Evolutionary conservation across 768 basidiomycete species (phyloP).

Genomic region (Naganishia onofrii): DNA sequence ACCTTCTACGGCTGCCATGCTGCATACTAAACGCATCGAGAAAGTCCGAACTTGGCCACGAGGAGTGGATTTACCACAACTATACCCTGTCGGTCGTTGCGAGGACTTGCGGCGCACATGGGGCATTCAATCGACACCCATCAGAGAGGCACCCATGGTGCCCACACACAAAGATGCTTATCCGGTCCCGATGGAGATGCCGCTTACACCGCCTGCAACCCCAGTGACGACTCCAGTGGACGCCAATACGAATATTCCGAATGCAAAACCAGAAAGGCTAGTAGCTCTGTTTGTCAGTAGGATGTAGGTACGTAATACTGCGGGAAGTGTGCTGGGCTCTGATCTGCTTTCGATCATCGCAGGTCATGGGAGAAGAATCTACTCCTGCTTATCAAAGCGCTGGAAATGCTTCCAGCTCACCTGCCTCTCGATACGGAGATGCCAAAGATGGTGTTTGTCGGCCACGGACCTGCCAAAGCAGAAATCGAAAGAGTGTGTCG

Average conservation of each 20-base stretch:
- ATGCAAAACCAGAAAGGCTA: slow-evolving; percentile 26
- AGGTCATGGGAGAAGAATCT: slow-evolving; percentile 57
- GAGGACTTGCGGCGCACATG: slow-evolving; percentile 44
- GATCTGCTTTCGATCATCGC: slow-evolving; percentile 26
- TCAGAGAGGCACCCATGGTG: background rate
- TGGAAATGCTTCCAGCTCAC: slow-evolving; percentile 41
- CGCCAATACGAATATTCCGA: background rate
- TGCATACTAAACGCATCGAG: slow-evolving; percentile 46
- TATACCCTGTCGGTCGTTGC: slow-evolving; percentile 48
- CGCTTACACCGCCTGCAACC: slow-evolving; percentile 36
- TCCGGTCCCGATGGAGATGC: slow-evolving; percentile 9
- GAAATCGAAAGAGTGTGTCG: slow-evolving; percentile 50
- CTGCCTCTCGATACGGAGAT: slow-evolving; percentile 33
- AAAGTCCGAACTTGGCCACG: slow-evolving; percentile 53
- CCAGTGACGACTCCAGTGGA: slow-evolving; percentile 34
- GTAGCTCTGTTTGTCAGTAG: slow-evolving; percentile 54
- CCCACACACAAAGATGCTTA: background rate
- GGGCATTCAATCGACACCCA: slow-evolving; percentile 36
- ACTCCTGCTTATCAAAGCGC: slow-evolving; percentile 53
- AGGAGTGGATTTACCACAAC: slow-evolving; percentile 53
- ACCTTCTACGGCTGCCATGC: slow-evolving; percentile 52
- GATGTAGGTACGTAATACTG: slow-evolving; percentile 36
- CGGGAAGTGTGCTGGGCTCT: background rate
- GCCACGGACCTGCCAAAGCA: slow-evolving; percentile 54
- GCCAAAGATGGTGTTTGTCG: slow-evolving; percentile 54